These are phyloP conservation scores for Jaapia argillacea DNA, from an alignment of 768 basidiomycete species.

Conservation along the genomic window DNA sequence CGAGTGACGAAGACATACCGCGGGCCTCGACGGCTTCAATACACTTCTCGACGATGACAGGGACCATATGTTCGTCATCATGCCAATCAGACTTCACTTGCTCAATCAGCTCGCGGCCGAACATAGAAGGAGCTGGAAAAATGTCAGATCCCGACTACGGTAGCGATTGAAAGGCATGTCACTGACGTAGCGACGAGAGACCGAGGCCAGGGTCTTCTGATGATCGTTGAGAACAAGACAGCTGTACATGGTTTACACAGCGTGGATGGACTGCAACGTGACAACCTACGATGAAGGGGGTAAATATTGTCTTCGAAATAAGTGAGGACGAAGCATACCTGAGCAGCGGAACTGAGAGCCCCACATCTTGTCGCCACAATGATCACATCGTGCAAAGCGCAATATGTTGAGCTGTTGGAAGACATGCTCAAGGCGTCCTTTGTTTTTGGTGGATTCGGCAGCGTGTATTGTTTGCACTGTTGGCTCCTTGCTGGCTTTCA, in stretches of 20 bases:
- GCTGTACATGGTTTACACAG: slow-evolving; percentile 61
- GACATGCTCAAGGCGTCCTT: slow-evolving; percentile 52
- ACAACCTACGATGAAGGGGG: slow-evolving; percentile 43
- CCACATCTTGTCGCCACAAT: slow-evolving; percentile 98
- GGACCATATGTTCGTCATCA: slow-evolving; percentile 55
- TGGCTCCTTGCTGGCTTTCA: slow-evolving; percentile 37
- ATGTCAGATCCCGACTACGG: slow-evolving; percentile 7
- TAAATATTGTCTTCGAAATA: not conserved
- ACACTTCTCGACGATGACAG: slow-evolving; percentile 91
- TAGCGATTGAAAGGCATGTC: not conserved
- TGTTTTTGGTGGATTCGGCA: slow-evolving; percentile 11
- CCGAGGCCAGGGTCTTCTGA: slow-evolving; percentile 19
- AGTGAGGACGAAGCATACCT: slow-evolving; percentile 36
- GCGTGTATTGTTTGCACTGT: slow-evolving; percentile 14
- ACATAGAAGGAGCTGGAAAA: slow-evolving; percentile 72
- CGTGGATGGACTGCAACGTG: slow-evolving; percentile 82
- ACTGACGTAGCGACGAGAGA: slow-evolving; percentile 22
- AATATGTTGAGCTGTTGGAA: slow-evolving; percentile 88
- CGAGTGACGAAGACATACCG: slow-evolving; percentile 38
- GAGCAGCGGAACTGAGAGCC: slow-evolving; percentile 90
- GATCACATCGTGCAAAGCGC: slow-evolving; percentile 86
- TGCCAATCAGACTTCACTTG: slow-evolving; percentile 66
- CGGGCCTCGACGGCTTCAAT: slow-evolving; percentile 85
- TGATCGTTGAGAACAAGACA: slow-evolving; percentile 51
- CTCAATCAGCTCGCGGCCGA: slow-evolving; percentile 80